Evolutionary conservation across 371 early-diverging fungal species (phyloP), one percentile per base, ranked within the genome.

Genomic region (Sporodiniella umbellata): DNA sequence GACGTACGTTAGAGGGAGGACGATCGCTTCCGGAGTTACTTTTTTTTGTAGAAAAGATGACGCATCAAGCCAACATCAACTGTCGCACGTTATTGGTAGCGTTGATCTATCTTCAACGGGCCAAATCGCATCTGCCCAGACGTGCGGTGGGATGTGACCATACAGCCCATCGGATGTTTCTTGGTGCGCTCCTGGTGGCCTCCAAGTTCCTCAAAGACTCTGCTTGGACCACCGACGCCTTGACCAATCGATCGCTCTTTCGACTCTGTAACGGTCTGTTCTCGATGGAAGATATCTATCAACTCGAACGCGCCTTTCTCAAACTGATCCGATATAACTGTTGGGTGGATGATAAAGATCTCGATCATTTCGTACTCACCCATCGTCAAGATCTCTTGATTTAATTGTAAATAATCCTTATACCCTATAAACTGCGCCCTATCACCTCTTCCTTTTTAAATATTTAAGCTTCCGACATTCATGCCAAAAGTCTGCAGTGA

Each of bases 391-490:
- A 70, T 22, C 45, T 70, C 25, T 54, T 55, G 21, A 49, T 69
- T 37, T 68, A 45, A 64, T 37, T 37, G 15, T 15, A 2, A 15
- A 12, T 31, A 39, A 19, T 8, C n/a, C 6, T 39, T 7, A 17
- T 17, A 1, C 39, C n/a, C 39, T 39, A n/a, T 19, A 17, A 17
- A n/a, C 7, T 39, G 19, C 17, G 14, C n/a, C n/a, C n/a, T 33
- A 18, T 47, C 4, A 1, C 75, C 81, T 42, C 77, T 83, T 15
- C 95, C 98, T 43, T 90, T 90, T 21, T 97, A 96, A 77, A 93
- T 94, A 31, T 70, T 97, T 53, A 89, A 96, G 92, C n/a, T n/a
- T n/a, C n/a, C n/a, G 96, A 97, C 72, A 67, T 96, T 49, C 91
- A 93, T 62, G 88, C n/a, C n/a, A n/a, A 84, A 7, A 64, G 74